Evolutionary conservation across 2,329 filamentous ascomycete species (phyloP).

Genomic region (Teratosphaeria nubilosa): DNA sequence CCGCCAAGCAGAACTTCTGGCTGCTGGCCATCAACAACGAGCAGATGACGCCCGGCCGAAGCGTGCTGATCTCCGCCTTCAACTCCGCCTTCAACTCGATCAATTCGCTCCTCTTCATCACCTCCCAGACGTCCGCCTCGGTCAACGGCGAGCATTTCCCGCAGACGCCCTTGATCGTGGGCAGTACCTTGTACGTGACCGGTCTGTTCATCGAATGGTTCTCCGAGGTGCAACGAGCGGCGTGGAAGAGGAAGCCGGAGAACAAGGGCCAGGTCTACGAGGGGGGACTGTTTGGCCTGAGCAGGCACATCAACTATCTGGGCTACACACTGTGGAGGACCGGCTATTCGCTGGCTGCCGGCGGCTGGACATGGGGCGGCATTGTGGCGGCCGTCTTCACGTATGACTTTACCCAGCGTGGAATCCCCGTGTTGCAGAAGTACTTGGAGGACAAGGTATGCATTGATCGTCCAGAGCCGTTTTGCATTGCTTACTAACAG

Average conservation of each 20-base stretch:
- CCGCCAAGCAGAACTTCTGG: constrained; percentile 50
- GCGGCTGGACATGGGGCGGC: constrained; percentile 38
- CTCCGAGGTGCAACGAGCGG: constrained; percentile 47
- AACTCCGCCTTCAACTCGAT: constrained; percentile 47
- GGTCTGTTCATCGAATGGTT: constrained; percentile 47
- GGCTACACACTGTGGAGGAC: constrained; percentile 43
- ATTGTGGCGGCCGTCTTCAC: constrained; percentile 32
- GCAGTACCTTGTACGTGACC: constrained; percentile 38
- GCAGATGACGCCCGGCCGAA: constrained; percentile 36
- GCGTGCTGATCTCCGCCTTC: constrained; percentile 38
- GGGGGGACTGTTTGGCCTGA: constrained; percentile 39
- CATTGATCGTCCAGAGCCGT: neutral
- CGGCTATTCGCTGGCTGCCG: constrained; percentile 39
- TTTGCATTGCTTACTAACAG: constrained; percentile 1
- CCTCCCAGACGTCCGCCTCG: constrained; percentile 38
- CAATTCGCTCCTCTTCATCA: constrained; percentile 46
- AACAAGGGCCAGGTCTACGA: constrained; percentile 45
- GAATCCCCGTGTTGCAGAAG: constrained; percentile 38
- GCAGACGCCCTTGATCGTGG: constrained; percentile 37
- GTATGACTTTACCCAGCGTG: constrained; percentile 31
- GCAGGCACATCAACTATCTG: constrained; percentile 46
- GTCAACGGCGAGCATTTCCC: constrained; percentile 30
- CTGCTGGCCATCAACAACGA: constrained; percentile 39
- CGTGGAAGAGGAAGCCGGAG: constrained; percentile 40
- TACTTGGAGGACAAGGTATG: constrained; percentile 37